These are phyloP conservation scores for Aspergillus carbonarius DNA, from an alignment of 2,329 filamentous ascomycete genomes.

Conservation along the genomic window DNA sequence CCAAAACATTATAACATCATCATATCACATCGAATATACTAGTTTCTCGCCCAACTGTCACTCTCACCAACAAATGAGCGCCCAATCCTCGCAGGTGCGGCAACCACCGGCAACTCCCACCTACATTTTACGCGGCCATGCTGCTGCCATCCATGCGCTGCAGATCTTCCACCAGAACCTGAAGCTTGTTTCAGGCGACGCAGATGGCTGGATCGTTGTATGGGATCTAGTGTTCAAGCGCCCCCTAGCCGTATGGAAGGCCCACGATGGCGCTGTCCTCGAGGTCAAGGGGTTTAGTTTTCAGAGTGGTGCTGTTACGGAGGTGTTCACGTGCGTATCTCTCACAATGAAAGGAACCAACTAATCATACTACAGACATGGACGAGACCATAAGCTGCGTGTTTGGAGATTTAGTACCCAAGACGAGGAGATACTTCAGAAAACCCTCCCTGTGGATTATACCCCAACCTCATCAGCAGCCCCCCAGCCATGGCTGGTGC, in stretches of 20 bases:
- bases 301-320: constrained; percentile 49
- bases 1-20: neutral
- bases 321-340: constrained; percentile 73
- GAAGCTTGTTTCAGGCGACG: constrained; percentile 81
- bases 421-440: constrained; percentile 56
- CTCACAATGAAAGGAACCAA: too few species aligned
- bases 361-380: constrained; percentile 63
- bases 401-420: constrained; percentile 80
- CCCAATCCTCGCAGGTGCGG: constrained; percentile 10
- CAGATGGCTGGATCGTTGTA: constrained; percentile 81
- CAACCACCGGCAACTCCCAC: constrained; percentile 55
- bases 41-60: too few species aligned
- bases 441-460: constrained; percentile 68
- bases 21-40: neutral
- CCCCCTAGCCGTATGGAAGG: constrained; percentile 79
- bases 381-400: constrained; percentile 80
- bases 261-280: constrained; percentile 75
- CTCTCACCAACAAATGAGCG: constrained; percentile 9
- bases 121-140: constrained; percentile 83
- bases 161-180: constrained; percentile 71
- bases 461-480: constrained; percentile 34
- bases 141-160: constrained; percentile 73
- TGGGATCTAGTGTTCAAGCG: constrained; percentile 85
- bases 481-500: constrained; percentile 73
- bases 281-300: constrained; percentile 74